Evolutionary conservation across 2,329 filamentous ascomycete genomes (phyloP), one percentile per base, ranked within the genome.

Genomic region (Alternaria conjuncta): DNA sequence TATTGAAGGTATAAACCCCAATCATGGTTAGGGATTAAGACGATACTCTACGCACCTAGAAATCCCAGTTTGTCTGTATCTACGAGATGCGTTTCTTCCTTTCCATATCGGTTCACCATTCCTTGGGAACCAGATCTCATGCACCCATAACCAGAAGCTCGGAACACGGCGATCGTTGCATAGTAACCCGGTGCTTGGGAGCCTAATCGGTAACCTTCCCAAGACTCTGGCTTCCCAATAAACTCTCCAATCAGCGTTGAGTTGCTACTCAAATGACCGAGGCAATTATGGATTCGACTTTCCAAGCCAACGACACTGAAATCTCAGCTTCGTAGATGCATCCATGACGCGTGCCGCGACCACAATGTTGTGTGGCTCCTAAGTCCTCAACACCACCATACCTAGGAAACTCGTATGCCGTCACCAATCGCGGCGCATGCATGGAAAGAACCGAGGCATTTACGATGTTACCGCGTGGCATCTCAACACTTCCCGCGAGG

Each of bases 151-250:
- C 54, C 55, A 51, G 46, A 4, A 55, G 12, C 28, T 43, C 36
- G 49, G 55, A 20, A 55, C n/a, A 56, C 43, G 63, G 47, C 56
- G 60, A 67, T 65, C 60, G 53, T 64, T 15, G 41, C 26, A 49
- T 60, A 49, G n/a, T 49, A 59, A 58, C 65, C 65, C 32, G 65
- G 65, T 63, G 45, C 60, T 65, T 65, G 65, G 65, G 45, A 64
- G 44, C 51, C 51, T n/a, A 25, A 55, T 32, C 45, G 59, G 28
- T 51, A 32, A n/a, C 41, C 47, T 53, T 44, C 28, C 50, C 55
- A 43, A 41, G 51, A 44, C 44, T 54, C 11, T 49, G 25, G 18
- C 25, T 26, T 21, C 43, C 30, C 23, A 10, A 47, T 2, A n/a
- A 3, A 9, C 12, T 18, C 8, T 36, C 60, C 60, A 55, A 63